These are phyloP conservation scores for Priceomyces haplophilus DNA, from an alignment of 805 yeast species.

Conservation along the genomic window DNA sequence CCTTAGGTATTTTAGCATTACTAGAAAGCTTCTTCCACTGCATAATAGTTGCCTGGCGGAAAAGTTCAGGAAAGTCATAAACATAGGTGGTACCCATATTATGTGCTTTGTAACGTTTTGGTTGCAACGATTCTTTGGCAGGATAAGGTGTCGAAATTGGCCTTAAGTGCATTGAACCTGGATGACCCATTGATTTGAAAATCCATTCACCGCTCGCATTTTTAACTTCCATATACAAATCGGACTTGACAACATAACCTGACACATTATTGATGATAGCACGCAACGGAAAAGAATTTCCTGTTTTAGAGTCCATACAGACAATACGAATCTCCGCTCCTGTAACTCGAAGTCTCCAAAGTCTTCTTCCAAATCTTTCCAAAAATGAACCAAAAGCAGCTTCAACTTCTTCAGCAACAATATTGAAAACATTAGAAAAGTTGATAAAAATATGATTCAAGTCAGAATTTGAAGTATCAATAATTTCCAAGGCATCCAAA, in stretches of 20 bases:
- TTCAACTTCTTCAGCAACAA: slow-evolving; percentile 93
- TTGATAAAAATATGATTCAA: slow-evolving; percentile 96
- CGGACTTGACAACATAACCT: slow-evolving; percentile 95
- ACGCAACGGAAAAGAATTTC: slow-evolving; percentile 90
- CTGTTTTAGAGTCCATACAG: slow-evolving; percentile 85
- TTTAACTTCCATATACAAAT: slow-evolving; percentile 90
- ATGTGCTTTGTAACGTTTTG: slow-evolving; percentile 98
- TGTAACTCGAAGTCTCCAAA: slow-evolving; percentile 94
- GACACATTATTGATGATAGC: slow-evolving; percentile 95
- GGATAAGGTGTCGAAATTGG: slow-evolving; percentile 95
- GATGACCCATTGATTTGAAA: slow-evolving; percentile 89
- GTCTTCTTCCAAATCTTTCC: slow-evolving; percentile 94
- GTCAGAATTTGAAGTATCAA: slow-evolving; percentile 93
- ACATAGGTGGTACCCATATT: slow-evolving; percentile 97
- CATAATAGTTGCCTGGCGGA: slow-evolving; percentile 84
- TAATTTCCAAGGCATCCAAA: slow-evolving; percentile 89
- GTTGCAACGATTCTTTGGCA: slow-evolving; percentile 96
- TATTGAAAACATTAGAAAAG: slow-evolving; percentile 92
- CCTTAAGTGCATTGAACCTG: slow-evolving; percentile 97
- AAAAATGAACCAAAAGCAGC: slow-evolving; percentile 97
- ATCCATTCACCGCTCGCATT: slow-evolving; percentile 94
- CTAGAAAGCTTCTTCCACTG: slow-evolving; percentile 76
- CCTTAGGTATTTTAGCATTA: slow-evolving; percentile 63
- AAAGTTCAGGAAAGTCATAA: slow-evolving; percentile 97
- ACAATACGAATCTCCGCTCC: slow-evolving; percentile 97